Base-by-base conservation (phyloP, 2,329 filamentous ascomycete genomes). In the Claviceps sp. region DNA sequence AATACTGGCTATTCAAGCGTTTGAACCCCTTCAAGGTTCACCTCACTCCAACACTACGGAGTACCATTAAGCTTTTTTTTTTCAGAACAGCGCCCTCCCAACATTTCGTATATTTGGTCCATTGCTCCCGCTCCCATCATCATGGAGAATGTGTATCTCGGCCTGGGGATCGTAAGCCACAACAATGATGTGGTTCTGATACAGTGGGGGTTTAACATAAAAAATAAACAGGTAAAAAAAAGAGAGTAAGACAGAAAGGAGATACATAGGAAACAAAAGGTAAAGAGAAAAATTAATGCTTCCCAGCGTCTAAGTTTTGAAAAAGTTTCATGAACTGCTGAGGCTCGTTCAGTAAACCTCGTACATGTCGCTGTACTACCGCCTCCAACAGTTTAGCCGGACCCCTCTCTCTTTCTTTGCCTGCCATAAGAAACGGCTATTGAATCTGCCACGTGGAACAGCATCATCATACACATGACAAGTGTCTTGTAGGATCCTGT, bases 1-100 rank as follows among this genome's bases (percentile, higher is more conserved):
- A 56, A 55, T 58, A 58, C 55, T 53, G 53, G 59, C 59, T 61
- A 61, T 61, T 61, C 59, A 61, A 61, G 56, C 58, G 53, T 56
- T 49, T 44, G 50, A 37, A 47, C 45, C 48, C 44, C 50, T 54
- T 48, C 48, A 52, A 55, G 50, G 49, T 48, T 52, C 44, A 52
- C 42, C 41, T 47, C 18, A 50, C 47, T 49, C 50, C 42, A 46
- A 37, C 34, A 45, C 30, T 37, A 18, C 18, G 18, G 18, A 18
- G 18, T 18, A 50, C 41, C 47, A 54, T 52, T 48, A 52, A 13
- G 44, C 46, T 26, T 44, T 22, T 20, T 44, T 51, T 46, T 37
- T 14, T 14, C 51, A 50, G 30, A 34, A 14, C 43, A 18, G n/a
- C 43, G 34, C 40, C 48, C 46, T 26, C 20, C 37, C n/a, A 42